These are phyloP conservation scores for Myriosclerotinia curreyana DNA, from an alignment of 2,329 filamentous ascomycete genomes.

Conservation along the genomic window DNA sequence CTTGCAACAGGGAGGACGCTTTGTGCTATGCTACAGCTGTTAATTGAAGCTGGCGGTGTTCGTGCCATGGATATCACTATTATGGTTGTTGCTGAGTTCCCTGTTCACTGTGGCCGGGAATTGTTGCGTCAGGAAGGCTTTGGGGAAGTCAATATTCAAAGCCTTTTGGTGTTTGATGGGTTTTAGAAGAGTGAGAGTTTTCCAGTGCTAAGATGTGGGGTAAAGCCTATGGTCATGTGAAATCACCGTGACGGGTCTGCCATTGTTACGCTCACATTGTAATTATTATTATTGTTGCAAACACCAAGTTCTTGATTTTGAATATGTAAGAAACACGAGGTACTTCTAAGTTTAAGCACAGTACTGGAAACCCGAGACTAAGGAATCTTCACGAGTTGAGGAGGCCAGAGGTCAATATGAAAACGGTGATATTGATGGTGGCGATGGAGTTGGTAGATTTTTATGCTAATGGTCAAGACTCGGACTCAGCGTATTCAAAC, in stretches of 20 bases:
- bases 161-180: constrained; percentile 31
- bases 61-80: constrained; percentile 26
- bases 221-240: neutral
- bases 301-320: no score
- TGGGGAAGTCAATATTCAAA: constrained; percentile 31
- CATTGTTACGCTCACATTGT: neutral
- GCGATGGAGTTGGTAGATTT: no score
- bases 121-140: constrained; percentile 29
- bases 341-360: no score
- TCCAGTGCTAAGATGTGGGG: neutral
- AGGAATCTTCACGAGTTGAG: no score
- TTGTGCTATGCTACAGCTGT: constrained; percentile 30
- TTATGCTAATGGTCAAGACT: no score
- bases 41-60: constrained; percentile 29
- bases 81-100: constrained; percentile 32
- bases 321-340: neutral
- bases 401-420: no score
- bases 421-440: no score
- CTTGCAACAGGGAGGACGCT: constrained; percentile 33
- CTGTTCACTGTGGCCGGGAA: constrained; percentile 28
- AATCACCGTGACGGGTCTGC: neutral
- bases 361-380: no score
- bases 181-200: neutral
- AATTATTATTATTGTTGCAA: no score
- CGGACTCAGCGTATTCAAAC: no score